These are phyloP conservation scores for Austroboletus novae-zelandiae DNA, from an alignment of 1,284 basidiomycete species.

Conservation along the genomic window DNA sequence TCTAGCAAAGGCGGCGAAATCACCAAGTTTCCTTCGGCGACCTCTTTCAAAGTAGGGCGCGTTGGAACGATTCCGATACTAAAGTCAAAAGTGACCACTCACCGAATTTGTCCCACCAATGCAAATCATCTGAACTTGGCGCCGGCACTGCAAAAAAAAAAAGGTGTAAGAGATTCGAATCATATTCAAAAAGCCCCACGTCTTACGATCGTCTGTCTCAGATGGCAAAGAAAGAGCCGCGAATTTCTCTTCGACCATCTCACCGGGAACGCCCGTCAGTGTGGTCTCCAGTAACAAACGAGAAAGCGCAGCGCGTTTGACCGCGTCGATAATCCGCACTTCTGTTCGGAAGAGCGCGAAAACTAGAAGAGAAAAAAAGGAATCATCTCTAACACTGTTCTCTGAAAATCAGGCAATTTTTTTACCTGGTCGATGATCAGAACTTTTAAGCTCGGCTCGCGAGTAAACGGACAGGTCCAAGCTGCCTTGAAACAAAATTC, in stretches of 20 bases:
- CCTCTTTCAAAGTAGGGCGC: slow-evolving; percentile 40
- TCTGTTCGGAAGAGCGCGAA: slow-evolving; percentile 81
- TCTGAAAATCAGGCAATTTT: no score
- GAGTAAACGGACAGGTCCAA: slow-evolving; percentile 68
- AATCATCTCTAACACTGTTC: no score
- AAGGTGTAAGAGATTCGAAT: slow-evolving; percentile 11
- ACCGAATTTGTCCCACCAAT: slow-evolving; percentile 80
- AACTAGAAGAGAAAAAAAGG: slow-evolving; percentile 45
- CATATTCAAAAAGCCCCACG: background rate
- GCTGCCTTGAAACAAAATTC: slow-evolving; percentile 83
- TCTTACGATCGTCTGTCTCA: slow-evolving; percentile 38
- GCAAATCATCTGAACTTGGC: slow-evolving; percentile 69
- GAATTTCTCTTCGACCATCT: slow-evolving; percentile 71
- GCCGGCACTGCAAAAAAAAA: slow-evolving; percentile 64
- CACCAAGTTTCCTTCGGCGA: slow-evolving; percentile 48
- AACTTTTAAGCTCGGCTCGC: slow-evolving; percentile 80
- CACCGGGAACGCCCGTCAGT: slow-evolving; percentile 55
- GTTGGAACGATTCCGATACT: background rate
- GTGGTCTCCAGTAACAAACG: slow-evolving; percentile 67
- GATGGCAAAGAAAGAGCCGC: slow-evolving; percentile 46
- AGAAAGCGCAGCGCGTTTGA: slow-evolving; percentile 69
- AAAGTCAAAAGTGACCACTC: slow-evolving; percentile 14
- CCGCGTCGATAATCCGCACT: slow-evolving; percentile 76
- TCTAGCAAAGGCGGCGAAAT: slow-evolving; percentile 50
- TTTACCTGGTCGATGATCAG: slow-evolving; percentile 90